Conservation (phyloP, 1,284 basidiomycete genomes). For the Flammula alnicola region DNA sequence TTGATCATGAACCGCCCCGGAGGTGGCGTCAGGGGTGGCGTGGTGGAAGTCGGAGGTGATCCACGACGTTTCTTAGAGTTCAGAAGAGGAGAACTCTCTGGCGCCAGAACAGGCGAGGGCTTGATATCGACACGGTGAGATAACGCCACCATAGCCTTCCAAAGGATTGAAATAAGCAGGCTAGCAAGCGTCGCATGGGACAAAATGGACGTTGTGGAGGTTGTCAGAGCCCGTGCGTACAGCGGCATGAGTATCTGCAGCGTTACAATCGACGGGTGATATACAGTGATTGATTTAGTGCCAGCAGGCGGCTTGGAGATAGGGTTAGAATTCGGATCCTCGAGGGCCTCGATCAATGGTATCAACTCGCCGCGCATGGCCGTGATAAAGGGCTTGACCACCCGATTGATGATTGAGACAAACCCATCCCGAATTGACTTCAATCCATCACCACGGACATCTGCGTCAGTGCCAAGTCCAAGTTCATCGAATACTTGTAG, state of each 20-base stretch:
- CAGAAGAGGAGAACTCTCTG: slow-evolving; percentile 35
- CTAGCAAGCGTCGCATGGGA: slow-evolving; percentile 67
- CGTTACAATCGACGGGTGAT: slow-evolving; percentile 64
- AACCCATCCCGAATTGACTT: slow-evolving; percentile 69
- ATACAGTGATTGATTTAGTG: slow-evolving; percentile 40
- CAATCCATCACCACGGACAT: slow-evolving; percentile 66
- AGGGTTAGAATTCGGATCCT: slow-evolving; percentile 42
- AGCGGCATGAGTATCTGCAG: slow-evolving; percentile 63
- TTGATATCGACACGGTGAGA: slow-evolving; percentile 56
- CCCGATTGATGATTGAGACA: slow-evolving; percentile 65
- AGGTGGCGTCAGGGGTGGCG: slow-evolving; percentile 63
- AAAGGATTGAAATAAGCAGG: slow-evolving; percentile 71
- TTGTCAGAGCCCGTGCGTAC: slow-evolving; percentile 59
- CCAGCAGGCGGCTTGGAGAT: slow-evolving; percentile 39
- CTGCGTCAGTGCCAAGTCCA: slow-evolving; percentile 61
- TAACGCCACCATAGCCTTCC: slow-evolving; percentile 73
- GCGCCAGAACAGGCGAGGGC: slow-evolving; percentile 49
- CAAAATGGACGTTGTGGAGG: slow-evolving; percentile 56
- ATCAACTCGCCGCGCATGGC: slow-evolving; percentile 65
- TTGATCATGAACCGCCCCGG: slow-evolving; percentile 67
- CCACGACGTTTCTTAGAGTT: slow-evolving; percentile 47
- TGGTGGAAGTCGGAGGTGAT: slow-evolving; percentile 38
- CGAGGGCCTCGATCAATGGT: slow-evolving; percentile 64
- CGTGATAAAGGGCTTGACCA: slow-evolving; percentile 64
- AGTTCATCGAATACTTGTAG: slow-evolving; percentile 70